Evolutionary conservation across 2,329 filamentous ascomycete species (phyloP).

Genomic region (Trichoderma sp.): DNA sequence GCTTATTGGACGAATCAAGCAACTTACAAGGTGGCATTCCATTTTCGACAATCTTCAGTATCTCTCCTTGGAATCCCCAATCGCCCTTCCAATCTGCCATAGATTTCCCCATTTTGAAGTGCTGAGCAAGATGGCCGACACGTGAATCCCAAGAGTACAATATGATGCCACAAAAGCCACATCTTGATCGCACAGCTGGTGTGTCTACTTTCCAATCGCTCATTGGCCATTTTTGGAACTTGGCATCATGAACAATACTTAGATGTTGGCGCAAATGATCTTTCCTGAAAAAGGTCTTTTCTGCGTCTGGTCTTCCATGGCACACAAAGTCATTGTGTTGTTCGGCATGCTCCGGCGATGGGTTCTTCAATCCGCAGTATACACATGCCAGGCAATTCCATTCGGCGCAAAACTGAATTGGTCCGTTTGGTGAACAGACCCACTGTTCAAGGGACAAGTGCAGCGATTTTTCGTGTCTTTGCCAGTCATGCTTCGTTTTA

Average conservation of each 20-base stretch:
- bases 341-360: slow-evolving; percentile 33
- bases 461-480: slow-evolving; percentile 49
- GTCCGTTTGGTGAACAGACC: slow-evolving; percentile 42
- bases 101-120: slow-evolving; percentile 40
- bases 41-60: slow-evolving; percentile 5
- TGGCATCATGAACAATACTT: slow-evolving; percentile 40
- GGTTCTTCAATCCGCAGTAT: slow-evolving; percentile 36
- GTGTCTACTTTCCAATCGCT: slow-evolving; percentile 37
- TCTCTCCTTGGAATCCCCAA: slow-evolving; percentile 39
- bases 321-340: slow-evolving; percentile 43
- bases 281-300: slow-evolving; percentile 44
- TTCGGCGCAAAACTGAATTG: slow-evolving; percentile 28
- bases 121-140: slow-evolving; percentile 40
- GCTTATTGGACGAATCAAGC: neutral
- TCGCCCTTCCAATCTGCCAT: slow-evolving; percentile 45
- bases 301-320: slow-evolving; percentile 44
- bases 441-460: slow-evolving; percentile 46
- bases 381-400: slow-evolving; percentile 37
- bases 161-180: slow-evolving; percentile 39
- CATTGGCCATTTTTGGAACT: slow-evolving; percentile 44
- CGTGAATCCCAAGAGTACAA: slow-evolving; percentile 38
- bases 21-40: slow-evolving; percentile 13
- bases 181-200: slow-evolving; percentile 37
- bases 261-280: slow-evolving; percentile 45
- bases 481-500: slow-evolving; percentile 45